Base-by-base conservation (phyloP, 2,329 filamentous ascomycete species). In the Knufia fluminis region DNA sequence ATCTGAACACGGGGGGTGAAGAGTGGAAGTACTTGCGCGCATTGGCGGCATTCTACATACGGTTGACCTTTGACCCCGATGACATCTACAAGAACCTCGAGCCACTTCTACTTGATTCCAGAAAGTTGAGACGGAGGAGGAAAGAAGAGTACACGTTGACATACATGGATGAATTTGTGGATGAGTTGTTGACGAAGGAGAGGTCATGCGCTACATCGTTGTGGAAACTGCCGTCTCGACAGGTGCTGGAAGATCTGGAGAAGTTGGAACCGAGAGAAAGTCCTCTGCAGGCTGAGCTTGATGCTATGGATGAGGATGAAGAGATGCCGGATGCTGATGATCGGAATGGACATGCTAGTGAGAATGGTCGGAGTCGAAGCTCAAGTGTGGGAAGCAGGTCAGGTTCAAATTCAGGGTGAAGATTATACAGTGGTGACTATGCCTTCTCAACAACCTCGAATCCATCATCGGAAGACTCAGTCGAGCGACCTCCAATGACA, bases 21-120 rank as follows among this genome's bases (percentile, higher is more conserved):
- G 89, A 86, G 68, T 82, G 77, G 65, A 83, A 82, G 56, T 98
- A 98, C 67, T 72, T 98, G 48, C 82, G 90, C 51, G 90, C 87
- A 1, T 73, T 98, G 56, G 91, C 90, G 0, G 84, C 84, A 1
- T 97, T 98, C 65, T 97, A 98, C 67, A 79, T 95, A n/a, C 76
- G 92, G 10, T 71, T 98, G 59, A 94, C 92, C 16, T 83, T 91
- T 63, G 78, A 83, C 57, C 80, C 88, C 4, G 84, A 84, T 59
- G 84, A 92, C 50, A 83, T 97, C 3, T 94, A 91, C 66, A 70
- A 68, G 50, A 79, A 79, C 14, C 72, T 98, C 38, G 92, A 98
- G 71, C 87, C 88, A 23, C 82, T 86, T 50, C 71, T 98, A 45
- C 79, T 80, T 53, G 92, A 98, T 64, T 77, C 79, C 56, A 74